Conservation (phyloP, 805 yeast genomes). For the Pichia nanzhaoensis region DNA sequence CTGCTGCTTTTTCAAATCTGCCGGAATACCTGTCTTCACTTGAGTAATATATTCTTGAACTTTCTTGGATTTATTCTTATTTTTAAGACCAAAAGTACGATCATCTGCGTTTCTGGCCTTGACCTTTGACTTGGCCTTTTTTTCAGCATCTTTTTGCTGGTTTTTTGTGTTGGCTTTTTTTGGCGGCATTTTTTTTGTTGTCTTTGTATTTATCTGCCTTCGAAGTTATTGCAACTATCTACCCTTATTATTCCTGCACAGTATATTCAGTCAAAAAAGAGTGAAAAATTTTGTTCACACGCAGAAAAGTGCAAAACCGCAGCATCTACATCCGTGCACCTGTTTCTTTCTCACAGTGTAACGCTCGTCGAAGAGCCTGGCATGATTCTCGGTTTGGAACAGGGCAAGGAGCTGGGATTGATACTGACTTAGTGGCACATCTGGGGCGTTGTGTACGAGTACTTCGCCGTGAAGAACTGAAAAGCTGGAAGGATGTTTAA, state of each 20-base stretch:
- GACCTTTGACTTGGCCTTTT: constrained; percentile 56
- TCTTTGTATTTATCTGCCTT: not conserved
- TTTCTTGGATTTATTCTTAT: constrained; percentile 88
- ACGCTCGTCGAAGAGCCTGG: too few species aligned
- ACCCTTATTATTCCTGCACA: too few species aligned
- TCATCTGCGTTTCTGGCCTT: constrained; percentile 63
- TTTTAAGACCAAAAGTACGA: constrained; percentile 92
- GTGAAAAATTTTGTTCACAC: constrained; percentile 1
- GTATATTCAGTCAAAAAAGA: too few species aligned
- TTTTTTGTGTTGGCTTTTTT: constrained; percentile 48
- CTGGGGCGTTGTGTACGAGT: too few species aligned
- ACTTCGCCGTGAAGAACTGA: too few species aligned
- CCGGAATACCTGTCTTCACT: constrained; percentile 54
- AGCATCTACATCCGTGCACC: too few species aligned
- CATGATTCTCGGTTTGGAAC: too few species aligned
- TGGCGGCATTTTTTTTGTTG: constrained; percentile 29
- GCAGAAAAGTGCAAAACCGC: not conserved
- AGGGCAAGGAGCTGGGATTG: too few species aligned
- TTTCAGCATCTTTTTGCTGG: constrained; percentile 45
- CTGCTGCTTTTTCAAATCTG: constrained; percentile 37
- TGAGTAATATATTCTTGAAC: constrained; percentile 72
- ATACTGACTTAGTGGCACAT: too few species aligned
- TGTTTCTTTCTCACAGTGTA: too few species aligned
- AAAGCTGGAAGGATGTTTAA: too few species aligned
- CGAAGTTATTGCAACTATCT: too few species aligned